These are phyloP conservation scores for Eutrema japonicum DNA, from an alignment of 345 rosid genomes.

Conservation along the genomic window DNA sequence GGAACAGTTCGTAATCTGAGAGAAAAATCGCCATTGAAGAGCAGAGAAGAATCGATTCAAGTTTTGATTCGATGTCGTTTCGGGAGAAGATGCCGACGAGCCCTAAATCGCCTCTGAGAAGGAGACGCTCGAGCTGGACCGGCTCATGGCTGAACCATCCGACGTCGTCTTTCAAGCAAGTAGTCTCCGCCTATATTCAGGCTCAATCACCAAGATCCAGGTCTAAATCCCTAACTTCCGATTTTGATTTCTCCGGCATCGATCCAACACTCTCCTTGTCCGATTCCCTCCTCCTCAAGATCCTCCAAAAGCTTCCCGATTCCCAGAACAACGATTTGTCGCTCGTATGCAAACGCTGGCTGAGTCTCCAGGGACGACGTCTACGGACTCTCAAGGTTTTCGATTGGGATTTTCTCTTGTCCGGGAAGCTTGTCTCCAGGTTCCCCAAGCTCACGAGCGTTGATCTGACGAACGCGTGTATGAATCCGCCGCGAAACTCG, in stretches of 20 bases:
- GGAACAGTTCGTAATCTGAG: conserved; percentile 34
- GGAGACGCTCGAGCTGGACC: conserved; percentile 59
- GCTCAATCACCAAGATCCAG: conserved; percentile 50
- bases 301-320: conserved; percentile 62
- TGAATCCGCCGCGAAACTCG: conserved; percentile 53
- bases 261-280: conserved; percentile 75
- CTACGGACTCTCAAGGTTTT: conserved; percentile 55
- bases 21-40: conserved; percentile 16
- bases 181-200: conserved; percentile 56
- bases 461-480: conserved; percentile 56
- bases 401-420: conserved; percentile 72
- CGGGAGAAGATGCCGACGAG: conserved; percentile 50
- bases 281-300: conserved; percentile 72
- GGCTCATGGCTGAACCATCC: conserved; percentile 60
- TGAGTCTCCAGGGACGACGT: conserved; percentile 73
- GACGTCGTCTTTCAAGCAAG: conserved; percentile 60
- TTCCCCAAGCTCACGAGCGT: conserved; percentile 73
- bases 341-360: conserved; percentile 90
- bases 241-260: conserved; percentile 43
- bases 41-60: not conserved
- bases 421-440: conserved; percentile 64
- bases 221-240: conserved; percentile 47
- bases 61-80: conserved; percentile 52
- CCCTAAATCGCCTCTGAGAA: conserved; percentile 53
- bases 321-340: conserved; percentile 56